Conservation (phyloP, 202 grass and related monocot species). For the Bolboschoenoplectus hybrid region DNA sequence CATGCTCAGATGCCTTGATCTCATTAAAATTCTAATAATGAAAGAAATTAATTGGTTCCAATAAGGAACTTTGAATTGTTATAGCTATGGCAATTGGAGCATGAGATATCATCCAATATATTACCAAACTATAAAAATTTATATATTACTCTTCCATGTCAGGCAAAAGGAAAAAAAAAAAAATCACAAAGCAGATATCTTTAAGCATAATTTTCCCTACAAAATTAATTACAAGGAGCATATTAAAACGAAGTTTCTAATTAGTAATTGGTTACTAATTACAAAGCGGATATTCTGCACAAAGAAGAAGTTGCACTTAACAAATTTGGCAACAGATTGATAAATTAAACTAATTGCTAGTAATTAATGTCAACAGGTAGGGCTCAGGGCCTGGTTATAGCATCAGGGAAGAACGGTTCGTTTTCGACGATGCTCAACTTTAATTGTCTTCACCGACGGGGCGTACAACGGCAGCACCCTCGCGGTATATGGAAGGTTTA, state of each 20-base stretch:
- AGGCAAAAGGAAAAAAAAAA: too few relatives aligned
- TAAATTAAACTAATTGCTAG: background rate
- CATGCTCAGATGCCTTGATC: too few relatives aligned
- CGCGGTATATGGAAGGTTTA: background rate
- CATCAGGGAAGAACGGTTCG: background rate
- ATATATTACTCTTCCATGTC: too few relatives aligned
- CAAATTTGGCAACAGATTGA: background rate
- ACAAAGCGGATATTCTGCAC: background rate
- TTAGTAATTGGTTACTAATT: background rate
- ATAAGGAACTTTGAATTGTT: too few relatives aligned
- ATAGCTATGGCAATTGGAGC: too few relatives aligned
- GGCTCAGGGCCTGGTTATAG: background rate
- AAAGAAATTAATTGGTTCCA: too few relatives aligned
- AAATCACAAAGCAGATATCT: too few relatives aligned
- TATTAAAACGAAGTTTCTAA: background rate
- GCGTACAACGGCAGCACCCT: constrained; percentile 31
- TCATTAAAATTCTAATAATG: too few relatives aligned
- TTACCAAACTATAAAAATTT: too few relatives aligned
- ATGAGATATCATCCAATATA: too few relatives aligned
- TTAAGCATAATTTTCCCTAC: too few relatives aligned
- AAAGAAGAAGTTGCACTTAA: background rate
- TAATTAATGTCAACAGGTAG: background rate
- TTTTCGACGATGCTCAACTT: constrained; percentile 16
- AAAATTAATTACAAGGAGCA: background rate
- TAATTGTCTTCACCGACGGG: background rate